Percentiles rank a stretch among this genome's conserved stretches.
phyloP scores from a whole-genome alignment of 2,329 filamentous ascomycete genomes.

The Epichloe elymi region DNA sequence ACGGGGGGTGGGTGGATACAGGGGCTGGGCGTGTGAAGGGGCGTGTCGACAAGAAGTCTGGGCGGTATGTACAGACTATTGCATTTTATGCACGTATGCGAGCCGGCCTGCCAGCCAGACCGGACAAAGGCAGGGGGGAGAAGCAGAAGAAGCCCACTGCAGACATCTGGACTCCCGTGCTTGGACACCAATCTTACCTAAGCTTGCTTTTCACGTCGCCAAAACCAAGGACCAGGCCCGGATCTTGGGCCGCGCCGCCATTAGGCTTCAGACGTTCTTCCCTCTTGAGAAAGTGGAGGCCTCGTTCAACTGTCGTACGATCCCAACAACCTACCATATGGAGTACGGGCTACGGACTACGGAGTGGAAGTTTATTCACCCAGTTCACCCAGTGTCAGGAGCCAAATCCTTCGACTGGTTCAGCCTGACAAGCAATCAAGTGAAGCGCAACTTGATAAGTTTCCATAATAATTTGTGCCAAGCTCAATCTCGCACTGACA shows the following conservation, averaged over 20 bases:
- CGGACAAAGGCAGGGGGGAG: background rate
- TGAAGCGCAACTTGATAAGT: too few species aligned
- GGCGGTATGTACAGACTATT: background rate
- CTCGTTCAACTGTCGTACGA: background rate
- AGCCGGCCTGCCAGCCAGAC: background rate
- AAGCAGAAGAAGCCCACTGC: too few species aligned
- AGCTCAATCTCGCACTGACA: too few species aligned
- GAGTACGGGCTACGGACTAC: too few species aligned
- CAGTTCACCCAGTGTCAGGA: too few species aligned
- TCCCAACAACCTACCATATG: too few species aligned
- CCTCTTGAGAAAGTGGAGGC: background rate
- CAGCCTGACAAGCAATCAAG: too few species aligned
- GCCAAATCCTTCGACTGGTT: too few species aligned
- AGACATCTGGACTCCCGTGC: too few species aligned
- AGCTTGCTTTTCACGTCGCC: background rate
- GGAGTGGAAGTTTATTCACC: too few species aligned
- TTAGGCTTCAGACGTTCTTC: too few species aligned
- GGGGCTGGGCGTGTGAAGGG: background rate
- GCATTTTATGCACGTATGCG: conserved; percentile 5
- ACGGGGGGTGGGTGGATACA: background rate
- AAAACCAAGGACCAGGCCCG: background rate
- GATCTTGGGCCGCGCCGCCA: background rate
- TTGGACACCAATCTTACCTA: background rate
- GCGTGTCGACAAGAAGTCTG: background rate
- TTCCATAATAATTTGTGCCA: too few species aligned